A percentile compares a stretch with the other conserved stretches of the same genome.
phyloP scores from a whole-genome alignment of 2,329 filamentous ascomycete species.

The Apiospora hydei region DNA sequence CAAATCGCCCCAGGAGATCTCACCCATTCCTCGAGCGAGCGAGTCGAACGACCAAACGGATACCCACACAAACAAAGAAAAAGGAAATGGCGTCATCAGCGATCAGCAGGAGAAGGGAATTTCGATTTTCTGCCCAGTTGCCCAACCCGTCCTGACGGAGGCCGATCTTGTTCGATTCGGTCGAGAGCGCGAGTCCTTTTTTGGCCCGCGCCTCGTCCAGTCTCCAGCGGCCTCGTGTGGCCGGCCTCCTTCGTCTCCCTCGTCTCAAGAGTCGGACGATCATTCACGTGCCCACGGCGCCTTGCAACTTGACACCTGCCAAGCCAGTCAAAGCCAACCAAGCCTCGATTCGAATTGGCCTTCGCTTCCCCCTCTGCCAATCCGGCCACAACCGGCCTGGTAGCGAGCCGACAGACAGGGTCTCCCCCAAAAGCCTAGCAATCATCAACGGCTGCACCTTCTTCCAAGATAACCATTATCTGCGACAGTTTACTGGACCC shows the following conservation, averaged over 20 bases:
- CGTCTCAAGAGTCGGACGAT: conserved; percentile 15
- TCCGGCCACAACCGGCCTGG: not conserved
- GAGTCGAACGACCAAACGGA: not conserved
- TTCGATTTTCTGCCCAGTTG: conserved; percentile 8
- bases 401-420: not conserved
- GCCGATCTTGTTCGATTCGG: not conserved
- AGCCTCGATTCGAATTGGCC: not conserved
- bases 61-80: not conserved
- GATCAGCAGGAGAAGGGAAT: not conserved
- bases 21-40: not conserved
- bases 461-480: not conserved
- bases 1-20: not conserved
- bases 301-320: conserved; percentile 16
- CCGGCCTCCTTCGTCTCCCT: too few relatives aligned
- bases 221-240: too few relatives aligned
- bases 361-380: not conserved
- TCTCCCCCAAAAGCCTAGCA: not conserved
- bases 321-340: not conserved
- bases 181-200: not conserved
- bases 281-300: conserved; percentile 7
- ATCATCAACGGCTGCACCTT: not conserved
- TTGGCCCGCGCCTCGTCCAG: not conserved
- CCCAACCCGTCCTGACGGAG: not conserved
- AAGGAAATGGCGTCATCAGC: not conserved
- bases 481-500: not conserved